Percentiles rank a stretch among this genome's conserved stretches.
These are phyloP conservation scores for Priceomyces medius DNA, from an alignment of 805 yeast genomes.

Conservation along the genomic window DNA sequence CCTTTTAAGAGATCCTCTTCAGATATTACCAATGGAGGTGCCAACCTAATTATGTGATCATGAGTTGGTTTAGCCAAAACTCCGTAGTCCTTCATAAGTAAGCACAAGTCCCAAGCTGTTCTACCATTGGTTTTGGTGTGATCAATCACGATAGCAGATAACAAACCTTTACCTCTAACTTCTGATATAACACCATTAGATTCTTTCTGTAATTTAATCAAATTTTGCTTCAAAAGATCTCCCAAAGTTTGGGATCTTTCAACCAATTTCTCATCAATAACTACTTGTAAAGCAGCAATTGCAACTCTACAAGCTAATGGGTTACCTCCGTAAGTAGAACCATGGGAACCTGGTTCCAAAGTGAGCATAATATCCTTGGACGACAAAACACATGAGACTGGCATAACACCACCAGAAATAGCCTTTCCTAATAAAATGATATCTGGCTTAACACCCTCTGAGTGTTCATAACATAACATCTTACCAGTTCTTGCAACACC, in stretches of 20 bases:
- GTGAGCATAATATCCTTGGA: constrained; percentile 88
- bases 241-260: constrained; percentile 78
- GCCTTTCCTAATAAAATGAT: constrained; percentile 90
- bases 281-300: constrained; percentile 88
- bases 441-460: constrained; percentile 77
- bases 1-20: constrained; percentile 84
- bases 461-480: constrained; percentile 88
- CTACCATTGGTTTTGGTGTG: constrained; percentile 79
- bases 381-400: constrained; percentile 88
- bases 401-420: constrained; percentile 89
- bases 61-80: constrained; percentile 96
- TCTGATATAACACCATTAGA: constrained; percentile 55
- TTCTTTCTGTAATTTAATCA: constrained; percentile 50
- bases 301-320: constrained; percentile 93
- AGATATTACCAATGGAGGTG: constrained; percentile 91
- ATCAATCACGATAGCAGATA: constrained; percentile 90
- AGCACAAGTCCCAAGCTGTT: constrained; percentile 94
- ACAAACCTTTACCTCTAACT: constrained; percentile 81
- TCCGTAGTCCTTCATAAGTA: constrained; percentile 84
- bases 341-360: constrained; percentile 93
- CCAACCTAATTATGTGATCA: constrained; percentile 90
- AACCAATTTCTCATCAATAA: constrained; percentile 80
- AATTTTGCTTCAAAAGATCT: constrained; percentile 58
- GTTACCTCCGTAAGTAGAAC: constrained; percentile 97
- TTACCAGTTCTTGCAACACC: constrained; percentile 98